Conservation (phyloP, 495 filamentous ascomycete genomes). For the Platismatia glauca region DNA sequence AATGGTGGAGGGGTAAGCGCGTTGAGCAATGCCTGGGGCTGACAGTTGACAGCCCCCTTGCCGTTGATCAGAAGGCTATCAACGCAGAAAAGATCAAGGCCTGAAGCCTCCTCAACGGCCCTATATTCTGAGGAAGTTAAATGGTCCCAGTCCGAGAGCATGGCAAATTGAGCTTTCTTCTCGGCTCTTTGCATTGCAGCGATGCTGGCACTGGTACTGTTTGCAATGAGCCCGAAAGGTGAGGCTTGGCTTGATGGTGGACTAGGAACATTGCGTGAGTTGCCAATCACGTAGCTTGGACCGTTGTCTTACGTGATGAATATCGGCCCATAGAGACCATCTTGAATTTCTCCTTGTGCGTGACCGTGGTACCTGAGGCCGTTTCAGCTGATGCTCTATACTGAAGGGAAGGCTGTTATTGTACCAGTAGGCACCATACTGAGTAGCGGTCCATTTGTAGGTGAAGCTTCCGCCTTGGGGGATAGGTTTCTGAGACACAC, state of each 20-base stretch:
- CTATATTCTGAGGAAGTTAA: slow-evolving; percentile 41
- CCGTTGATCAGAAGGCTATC: slow-evolving; percentile 38
- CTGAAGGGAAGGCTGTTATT: background rate
- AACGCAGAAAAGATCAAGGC: slow-evolving; percentile 24
- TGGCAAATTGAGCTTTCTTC: slow-evolving; percentile 33
- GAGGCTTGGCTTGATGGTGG: slow-evolving; percentile 30
- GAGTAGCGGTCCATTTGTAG: slow-evolving; percentile 41
- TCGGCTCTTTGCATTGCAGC: slow-evolving; percentile 40
- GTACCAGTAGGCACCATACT: slow-evolving; percentile 43
- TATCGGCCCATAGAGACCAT: slow-evolving; percentile 47
- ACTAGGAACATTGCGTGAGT: slow-evolving; percentile 23
- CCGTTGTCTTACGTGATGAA: slow-evolving; percentile 30
- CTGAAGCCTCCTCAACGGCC: slow-evolving; percentile 30
- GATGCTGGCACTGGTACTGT: slow-evolving; percentile 29
- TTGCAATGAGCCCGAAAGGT: slow-evolving; percentile 41
- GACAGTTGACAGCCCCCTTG: slow-evolving; percentile 34
- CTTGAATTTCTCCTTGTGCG: slow-evolving; percentile 36
- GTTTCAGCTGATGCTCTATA: slow-evolving; percentile 20
- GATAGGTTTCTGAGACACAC: slow-evolving; percentile 39
- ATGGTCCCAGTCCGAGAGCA: slow-evolving; percentile 49
- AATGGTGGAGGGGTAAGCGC: slow-evolving; percentile 8
- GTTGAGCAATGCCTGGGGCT: slow-evolving; percentile 22
- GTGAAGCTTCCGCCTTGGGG: slow-evolving; percentile 34
- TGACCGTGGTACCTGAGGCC: slow-evolving; percentile 46
- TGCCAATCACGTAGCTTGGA: background rate